Evolutionary conservation across 345 rosid genomes (phyloP), one percentile per base, ranked within the genome.

Genomic region (Lenwebbia sp.): DNA sequence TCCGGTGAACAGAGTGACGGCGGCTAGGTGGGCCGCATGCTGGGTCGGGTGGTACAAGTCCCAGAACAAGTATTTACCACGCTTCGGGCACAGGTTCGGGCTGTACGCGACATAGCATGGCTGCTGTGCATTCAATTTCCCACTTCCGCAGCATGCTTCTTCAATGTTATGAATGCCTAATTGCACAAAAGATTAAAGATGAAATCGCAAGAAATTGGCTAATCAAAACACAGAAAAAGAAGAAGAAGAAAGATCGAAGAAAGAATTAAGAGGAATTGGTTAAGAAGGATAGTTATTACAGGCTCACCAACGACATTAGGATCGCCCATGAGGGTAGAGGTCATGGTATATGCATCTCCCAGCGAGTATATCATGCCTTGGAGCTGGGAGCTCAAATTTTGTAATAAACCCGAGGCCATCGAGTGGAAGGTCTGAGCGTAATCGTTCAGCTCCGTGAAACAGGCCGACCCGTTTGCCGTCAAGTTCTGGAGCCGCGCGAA

Each of bases 11-110:
- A 88, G 83, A 33, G 83, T 33, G 12, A 1, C 1, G 15, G 89
- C 86, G 0, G 87, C 86, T n/a, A 86, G 25, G 11, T 19, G 13
- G 47, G 85, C 26, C 13, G 62, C 89, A 5, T 47, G 51, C 82
- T 88, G 15, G 25, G 88, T 82, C 21, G 88, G 90, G 82, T 88
- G 89, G 55, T 26, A 86, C 7, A 84, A 30, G 49, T 90, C 91
- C 90, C 88, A 90, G 30, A 90, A 88, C 58, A 86, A 30, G 83
- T 86, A 51, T 3, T 56, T 83, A 0, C 1, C 0, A 2, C 88
- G 76, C 37, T 86, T 60, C 2, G 15, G 11, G 76, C 90, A 90
- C 5, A 86, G 84, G 22, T 47, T 86, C 15, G 88, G 28, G 14
- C 33, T 52, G 14, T 51, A 5, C 12, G 25, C 19, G 49, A 10